Percentiles rank a stretch among this genome's conserved stretches.
Conservation (phyloP, 192 early-diverging fungal species). For the Jimgerdemannia flammicorona region DNA sequence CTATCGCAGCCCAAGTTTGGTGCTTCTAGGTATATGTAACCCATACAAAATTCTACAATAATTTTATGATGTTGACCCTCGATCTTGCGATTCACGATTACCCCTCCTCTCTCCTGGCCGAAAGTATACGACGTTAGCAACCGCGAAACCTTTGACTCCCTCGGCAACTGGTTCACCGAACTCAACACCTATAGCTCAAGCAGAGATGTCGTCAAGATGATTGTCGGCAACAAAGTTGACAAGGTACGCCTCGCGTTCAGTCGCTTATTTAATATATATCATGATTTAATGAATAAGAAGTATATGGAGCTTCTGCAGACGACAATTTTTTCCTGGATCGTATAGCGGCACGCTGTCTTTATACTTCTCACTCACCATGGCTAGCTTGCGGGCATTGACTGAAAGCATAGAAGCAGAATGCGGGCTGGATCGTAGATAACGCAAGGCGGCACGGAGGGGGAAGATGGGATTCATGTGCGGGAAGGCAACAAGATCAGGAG, state of each 20-base stretch:
- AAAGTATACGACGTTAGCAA: slow-evolving; percentile 96
- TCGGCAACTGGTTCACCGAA: slow-evolving; percentile 95
- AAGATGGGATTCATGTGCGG: not conserved
- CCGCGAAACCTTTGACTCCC: slow-evolving; percentile 88
- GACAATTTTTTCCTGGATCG: not conserved
- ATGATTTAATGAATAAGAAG: not conserved
- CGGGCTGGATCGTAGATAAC: not conserved
- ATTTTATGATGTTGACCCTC: not conserved
- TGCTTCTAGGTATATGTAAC: too few relatives aligned
- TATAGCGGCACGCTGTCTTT: not conserved
- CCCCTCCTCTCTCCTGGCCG: not conserved
- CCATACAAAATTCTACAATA: too few relatives aligned
- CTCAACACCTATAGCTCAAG: slow-evolving; percentile 87
- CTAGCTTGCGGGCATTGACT: not conserved
- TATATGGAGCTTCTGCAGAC: not conserved
- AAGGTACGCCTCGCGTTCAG: slow-evolving; percentile 53
- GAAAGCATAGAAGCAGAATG: not conserved
- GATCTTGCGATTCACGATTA: not conserved
- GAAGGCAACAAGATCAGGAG: not conserved
- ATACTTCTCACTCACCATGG: not conserved
- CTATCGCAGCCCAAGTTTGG: too few relatives aligned
- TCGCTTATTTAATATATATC: not conserved
- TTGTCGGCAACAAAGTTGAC: slow-evolving; percentile 98
- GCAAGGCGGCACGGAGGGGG: not conserved
- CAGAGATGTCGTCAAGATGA: slow-evolving; percentile 91